phyloP scores from a whole-genome alignment of 495 filamentous ascomycete genomes.

The Trichoderma asperelloides region DNA sequence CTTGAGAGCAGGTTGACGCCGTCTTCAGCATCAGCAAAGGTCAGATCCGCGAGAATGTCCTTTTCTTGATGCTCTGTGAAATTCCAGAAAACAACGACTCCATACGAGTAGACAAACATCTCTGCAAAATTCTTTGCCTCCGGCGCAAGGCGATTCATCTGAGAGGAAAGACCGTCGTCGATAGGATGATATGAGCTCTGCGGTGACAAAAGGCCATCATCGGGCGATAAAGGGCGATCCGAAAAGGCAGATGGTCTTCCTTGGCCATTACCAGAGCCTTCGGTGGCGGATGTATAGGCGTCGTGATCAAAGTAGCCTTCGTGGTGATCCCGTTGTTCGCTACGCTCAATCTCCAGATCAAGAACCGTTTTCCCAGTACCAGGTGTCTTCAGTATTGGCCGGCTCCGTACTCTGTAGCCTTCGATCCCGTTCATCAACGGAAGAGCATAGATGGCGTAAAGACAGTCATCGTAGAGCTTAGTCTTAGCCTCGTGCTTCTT shows the following conservation, averaged over 20 bases:
- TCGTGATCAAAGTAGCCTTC: slow-evolving; percentile 62
- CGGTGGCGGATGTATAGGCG: slow-evolving; percentile 13
- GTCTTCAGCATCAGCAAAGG: slow-evolving; percentile 63
- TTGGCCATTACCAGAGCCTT: slow-evolving; percentile 14
- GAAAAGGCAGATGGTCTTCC: slow-evolving; percentile 13
- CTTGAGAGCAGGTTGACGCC: slow-evolving; percentile 57
- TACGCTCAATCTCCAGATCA: slow-evolving; percentile 94
- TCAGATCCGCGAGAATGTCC: slow-evolving; percentile 89
- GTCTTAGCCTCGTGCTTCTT: slow-evolving; percentile 86
- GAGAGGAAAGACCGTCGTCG: slow-evolving; percentile 22
- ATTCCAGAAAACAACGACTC: slow-evolving; percentile 98
- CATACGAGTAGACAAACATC: slow-evolving; percentile 97
- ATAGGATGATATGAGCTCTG: slow-evolving; percentile 4
- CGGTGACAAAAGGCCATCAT: slow-evolving; percentile 8
- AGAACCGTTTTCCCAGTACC: slow-evolving; percentile 80
- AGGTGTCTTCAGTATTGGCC: slow-evolving; percentile 81
- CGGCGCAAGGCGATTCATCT: slow-evolving; percentile 45
- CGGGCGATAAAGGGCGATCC: slow-evolving; percentile 1
- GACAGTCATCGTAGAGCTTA: slow-evolving; percentile 97
- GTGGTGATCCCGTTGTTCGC: slow-evolving; percentile 79
- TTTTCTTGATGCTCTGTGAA: slow-evolving; percentile 94
- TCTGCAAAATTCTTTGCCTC: slow-evolving; percentile 73
- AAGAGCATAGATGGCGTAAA: slow-evolving; percentile 92
- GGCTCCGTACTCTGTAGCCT: slow-evolving; percentile 79
- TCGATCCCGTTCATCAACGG: slow-evolving; percentile 77